These are phyloP conservation scores for Fusarium bactridioides DNA, from an alignment of 2,329 filamentous ascomycete genomes.

Conservation along the genomic window DNA sequence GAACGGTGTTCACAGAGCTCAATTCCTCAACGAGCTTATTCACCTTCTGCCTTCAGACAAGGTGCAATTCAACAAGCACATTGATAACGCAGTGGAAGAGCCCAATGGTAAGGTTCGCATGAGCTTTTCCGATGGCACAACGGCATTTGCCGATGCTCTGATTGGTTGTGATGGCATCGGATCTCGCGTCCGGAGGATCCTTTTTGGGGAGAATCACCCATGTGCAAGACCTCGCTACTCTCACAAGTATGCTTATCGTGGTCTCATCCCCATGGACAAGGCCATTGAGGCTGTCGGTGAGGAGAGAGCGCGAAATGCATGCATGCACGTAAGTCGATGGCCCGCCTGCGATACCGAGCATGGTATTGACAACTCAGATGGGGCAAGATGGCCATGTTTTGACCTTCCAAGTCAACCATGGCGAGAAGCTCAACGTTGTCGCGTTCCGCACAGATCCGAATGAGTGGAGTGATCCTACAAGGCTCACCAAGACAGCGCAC, in stretches of 20 bases:
- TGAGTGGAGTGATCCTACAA: slow-evolving; percentile 41
- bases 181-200: slow-evolving; percentile 57
- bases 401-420: slow-evolving; percentile 65
- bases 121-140: slow-evolving; percentile 51
- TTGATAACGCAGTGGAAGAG: slow-evolving; percentile 44
- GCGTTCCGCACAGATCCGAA: slow-evolving; percentile 50
- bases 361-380: slow-evolving; percentile 29
- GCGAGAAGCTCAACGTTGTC: slow-evolving; percentile 63
- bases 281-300: slow-evolving; percentile 58
- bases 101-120: slow-evolving; percentile 39
- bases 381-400: slow-evolving; percentile 64
- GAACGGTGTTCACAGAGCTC: slow-evolving; percentile 48
- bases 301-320: slow-evolving; percentile 43
- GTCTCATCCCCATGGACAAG: slow-evolving; percentile 56
- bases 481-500: slow-evolving; percentile 35
- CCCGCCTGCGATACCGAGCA: accelerated
- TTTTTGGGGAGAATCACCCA: slow-evolving; percentile 54
- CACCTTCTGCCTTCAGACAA: slow-evolving; percentile 47
- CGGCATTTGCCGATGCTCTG: slow-evolving; percentile 50
- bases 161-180: slow-evolving; percentile 74
- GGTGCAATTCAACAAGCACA: slow-evolving; percentile 47
- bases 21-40: slow-evolving; percentile 51
- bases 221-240: slow-evolving; percentile 55
- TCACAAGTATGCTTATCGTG: slow-evolving; percentile 66
- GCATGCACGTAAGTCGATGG: slow-evolving; percentile 35